Evolutionary conservation across 805 yeast genomes (phyloP), one percentile per base, ranked within the genome.

Genomic region (Sugiyamaella qingdaonensis): DNA sequence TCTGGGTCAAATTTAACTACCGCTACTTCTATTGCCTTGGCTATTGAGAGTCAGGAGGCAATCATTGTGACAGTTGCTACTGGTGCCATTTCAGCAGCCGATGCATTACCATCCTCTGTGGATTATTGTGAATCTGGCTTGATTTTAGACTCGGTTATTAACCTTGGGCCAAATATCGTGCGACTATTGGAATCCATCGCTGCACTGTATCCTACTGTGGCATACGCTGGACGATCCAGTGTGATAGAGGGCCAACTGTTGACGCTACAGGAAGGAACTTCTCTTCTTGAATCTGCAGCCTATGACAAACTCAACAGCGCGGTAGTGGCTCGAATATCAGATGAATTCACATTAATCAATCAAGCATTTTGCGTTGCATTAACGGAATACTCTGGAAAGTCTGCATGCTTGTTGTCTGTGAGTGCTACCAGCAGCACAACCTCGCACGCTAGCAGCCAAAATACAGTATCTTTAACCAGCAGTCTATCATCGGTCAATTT

Each of bases 141-240:
- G 21, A 18, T 46, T 16, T 24, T 19, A 31, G 18, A 13, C 29
- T 14, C 49, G 18, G 24, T 46, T 24, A 35, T 18, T 5, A 11
- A n/a, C 3, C 27, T 35, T 31, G 49, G 49, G 14, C 49, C 49
- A 9, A 46, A 24, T 46, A 31, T 46, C 2, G 33, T 46, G 21
- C 13, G n/a, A 24, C 49, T 46, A 10, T 21, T 46, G 9, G 41
- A 46, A 16, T 18, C 8, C n/a, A 18, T 46, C 5, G 5, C 49
- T 3, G 49, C 5, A 3, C 14, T 27, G 29, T 46, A 46, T 24
- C 24, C 49, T 31, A 18, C 16, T 3, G 35, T 31, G 4, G 13
- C 41, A 13, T 14, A 2, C 13, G 31, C 41, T 29, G 49, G 49
- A 18, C 5, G 18, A 32, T n/a, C 41, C n/a, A 21, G 14, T 31